Evolutionary conservation across 208 protist species (phyloP), one percentile per base, ranked within the genome.

Genomic region (Kentomonas sorsogonicus): DNA sequence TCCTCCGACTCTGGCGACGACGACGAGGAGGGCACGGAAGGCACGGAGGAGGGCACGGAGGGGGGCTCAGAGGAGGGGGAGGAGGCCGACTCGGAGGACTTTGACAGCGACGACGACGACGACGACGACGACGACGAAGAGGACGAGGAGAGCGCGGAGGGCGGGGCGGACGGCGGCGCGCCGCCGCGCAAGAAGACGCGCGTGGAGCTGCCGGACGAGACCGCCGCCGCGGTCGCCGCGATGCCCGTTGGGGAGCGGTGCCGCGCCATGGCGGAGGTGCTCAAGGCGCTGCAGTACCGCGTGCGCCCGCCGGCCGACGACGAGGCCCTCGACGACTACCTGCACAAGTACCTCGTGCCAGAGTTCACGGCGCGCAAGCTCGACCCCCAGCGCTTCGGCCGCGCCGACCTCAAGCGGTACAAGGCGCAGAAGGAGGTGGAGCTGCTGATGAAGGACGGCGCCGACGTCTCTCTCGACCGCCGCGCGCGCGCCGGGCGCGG

Each of bases 401-500:
- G 72, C 54, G 60, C 36, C 1, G 87, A 81, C 39, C 56, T 88
- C 22, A 77, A 79, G 50, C 74, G 74, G 11, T 94, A 91, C 66
- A 77, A 71, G 44, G 63, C 79, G 6, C 50, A 69, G 52, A 66
- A 65, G 23, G 87, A 94, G 54, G 62, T 94, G 25, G 79, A 89
- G 53, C 69, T 77, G 29, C 74, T 94, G 27, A 78, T 89, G 77
- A 60, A 76, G 38, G 83, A 91, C 48, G 87, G 87, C 23, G 83
- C 77, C n/a, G 66, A 62, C 22, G 40, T 91, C 13, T 67, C 51
- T 34, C 64, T 94, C 1, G 83, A 94, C 25, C 75, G 79, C n/a
- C 64, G 65, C 31, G 48, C 54, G 27, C 83, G 87, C 29, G 72
- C 56, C 5, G 87, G 87, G 5, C 66, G 87, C 36, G 83, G 83